A percentile compares a stretch with the other conserved stretches of the same genome.
Evolutionary conservation across 306 rosid genomes (phyloP).

Genomic region (Potentilla sterilis): DNA sequence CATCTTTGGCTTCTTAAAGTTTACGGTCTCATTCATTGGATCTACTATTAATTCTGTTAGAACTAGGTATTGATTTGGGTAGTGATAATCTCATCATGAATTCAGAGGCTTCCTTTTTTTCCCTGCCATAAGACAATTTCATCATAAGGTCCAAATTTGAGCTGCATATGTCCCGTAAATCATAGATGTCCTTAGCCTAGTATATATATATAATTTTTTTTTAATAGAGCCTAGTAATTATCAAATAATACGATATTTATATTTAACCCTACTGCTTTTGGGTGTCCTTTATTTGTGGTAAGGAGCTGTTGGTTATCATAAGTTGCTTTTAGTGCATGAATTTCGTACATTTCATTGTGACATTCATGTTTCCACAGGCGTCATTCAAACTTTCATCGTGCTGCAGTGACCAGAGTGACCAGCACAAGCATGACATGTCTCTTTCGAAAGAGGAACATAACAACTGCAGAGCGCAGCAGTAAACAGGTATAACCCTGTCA

Average conservation of each 20-base stretch:
- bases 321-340: conserved; percentile 8
- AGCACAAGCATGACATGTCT: conserved; percentile 90
- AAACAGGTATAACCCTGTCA: conserved; percentile 62
- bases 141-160: neutral
- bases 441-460: conserved; percentile 92
- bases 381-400: conserved; percentile 88
- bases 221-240: too few species aligned
- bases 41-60: neutral
- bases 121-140: neutral
- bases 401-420: conserved; percentile 82
- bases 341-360: conserved; percentile 13
- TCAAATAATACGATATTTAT: neutral
- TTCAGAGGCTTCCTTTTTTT: neutral
- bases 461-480: conserved; percentile 95
- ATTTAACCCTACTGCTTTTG: neutral
- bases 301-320: neutral
- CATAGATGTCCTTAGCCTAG: too few species aligned
- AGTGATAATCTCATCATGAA: neutral
- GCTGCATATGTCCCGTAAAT: neutral
- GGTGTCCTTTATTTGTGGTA: too few species aligned
- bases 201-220: too few species aligned
- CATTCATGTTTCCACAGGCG: conserved; percentile 48
- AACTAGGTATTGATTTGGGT: neutral
- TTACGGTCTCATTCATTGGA: neutral
- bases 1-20: neutral